Evolutionary conservation across 164 flowering plant species (phyloP).

Genomic region (Saururus chinensis): DNA sequence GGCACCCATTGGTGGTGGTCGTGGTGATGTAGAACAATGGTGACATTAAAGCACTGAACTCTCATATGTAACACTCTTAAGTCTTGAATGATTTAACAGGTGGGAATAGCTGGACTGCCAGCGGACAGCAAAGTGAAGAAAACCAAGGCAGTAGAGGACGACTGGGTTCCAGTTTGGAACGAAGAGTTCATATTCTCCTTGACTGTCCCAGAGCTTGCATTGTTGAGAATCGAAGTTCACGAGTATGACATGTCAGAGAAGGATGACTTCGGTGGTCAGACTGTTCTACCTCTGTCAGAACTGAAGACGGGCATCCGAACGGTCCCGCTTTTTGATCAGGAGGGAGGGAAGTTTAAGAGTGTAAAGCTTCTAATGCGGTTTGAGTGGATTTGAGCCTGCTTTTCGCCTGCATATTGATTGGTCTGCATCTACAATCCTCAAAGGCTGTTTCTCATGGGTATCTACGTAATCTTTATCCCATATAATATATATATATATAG

Average conservation of each 20-base stretch:
- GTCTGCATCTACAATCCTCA: no score
- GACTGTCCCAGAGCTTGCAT: constrained; percentile 42
- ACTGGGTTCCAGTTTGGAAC: constrained; percentile 41
- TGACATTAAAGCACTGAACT: no score
- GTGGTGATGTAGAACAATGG: no score
- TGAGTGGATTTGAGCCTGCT: constrained; percentile 1
- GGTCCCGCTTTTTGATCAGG: constrained; percentile 23
- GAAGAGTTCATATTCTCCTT: constrained; percentile 34
- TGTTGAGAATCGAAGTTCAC: constrained; percentile 40
- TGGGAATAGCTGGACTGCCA: constrained; percentile 42
- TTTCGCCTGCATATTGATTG: background rate
- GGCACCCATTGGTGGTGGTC: no score
- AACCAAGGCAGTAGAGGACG: constrained; percentile 25
- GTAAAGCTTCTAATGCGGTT: constrained; percentile 34
- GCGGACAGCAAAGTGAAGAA: constrained; percentile 26
- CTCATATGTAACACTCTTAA: no score
- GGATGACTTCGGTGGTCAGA: constrained; percentile 50
- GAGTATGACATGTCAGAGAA: constrained; percentile 34
- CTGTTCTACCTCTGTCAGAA: constrained; percentile 40
- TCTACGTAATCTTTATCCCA: no score
- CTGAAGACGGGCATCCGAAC: constrained; percentile 36
- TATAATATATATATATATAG: no score
- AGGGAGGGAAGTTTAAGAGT: constrained; percentile 27
- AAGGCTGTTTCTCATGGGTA: no score
- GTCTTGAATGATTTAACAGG: constrained; percentile 13